Conservation (phyloP, 257 asterid genomes). For the Solanum pimpinellifolium region DNA sequence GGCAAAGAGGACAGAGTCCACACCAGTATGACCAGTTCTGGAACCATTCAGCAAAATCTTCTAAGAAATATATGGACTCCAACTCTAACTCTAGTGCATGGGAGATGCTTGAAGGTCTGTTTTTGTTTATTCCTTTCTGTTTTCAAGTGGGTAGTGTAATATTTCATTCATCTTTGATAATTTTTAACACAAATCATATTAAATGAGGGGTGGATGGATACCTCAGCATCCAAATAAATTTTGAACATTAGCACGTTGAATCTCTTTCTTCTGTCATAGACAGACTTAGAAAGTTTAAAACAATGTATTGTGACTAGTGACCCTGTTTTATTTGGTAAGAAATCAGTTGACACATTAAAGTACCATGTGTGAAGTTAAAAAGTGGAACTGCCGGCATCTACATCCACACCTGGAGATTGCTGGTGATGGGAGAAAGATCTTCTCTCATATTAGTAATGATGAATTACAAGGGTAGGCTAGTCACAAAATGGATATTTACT, state of each 20-base stretch:
- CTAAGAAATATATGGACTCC: constrained; percentile 22
- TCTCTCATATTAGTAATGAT: neutral
- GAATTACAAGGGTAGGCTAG: neutral
- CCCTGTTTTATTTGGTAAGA: neutral
- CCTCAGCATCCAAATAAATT: neutral
- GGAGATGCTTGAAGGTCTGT: constrained; percentile 59
- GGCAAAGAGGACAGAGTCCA: constrained; percentile 69
- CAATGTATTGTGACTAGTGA: neutral
- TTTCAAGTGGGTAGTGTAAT: neutral
- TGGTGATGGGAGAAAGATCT: neutral
- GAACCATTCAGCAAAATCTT: constrained; percentile 33
- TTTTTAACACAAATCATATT: neutral
- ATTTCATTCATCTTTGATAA: neutral
- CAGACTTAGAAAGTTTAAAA: neutral
- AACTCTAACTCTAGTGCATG: constrained; percentile 27
- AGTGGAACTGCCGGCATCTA: neutral
- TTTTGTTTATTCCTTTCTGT: neutral
- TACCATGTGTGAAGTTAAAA: neutral
- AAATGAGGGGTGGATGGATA: neutral
- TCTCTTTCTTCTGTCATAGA: neutral
- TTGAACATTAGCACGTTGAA: neutral
- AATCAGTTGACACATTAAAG: neutral
- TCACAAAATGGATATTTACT: neutral
- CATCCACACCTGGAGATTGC: neutral
- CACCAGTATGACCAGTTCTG: constrained; percentile 53